Evolutionary conservation across 352 stramenopile genomes (phyloP).

Genomic region (Phytopythium kandeliae): DNA sequence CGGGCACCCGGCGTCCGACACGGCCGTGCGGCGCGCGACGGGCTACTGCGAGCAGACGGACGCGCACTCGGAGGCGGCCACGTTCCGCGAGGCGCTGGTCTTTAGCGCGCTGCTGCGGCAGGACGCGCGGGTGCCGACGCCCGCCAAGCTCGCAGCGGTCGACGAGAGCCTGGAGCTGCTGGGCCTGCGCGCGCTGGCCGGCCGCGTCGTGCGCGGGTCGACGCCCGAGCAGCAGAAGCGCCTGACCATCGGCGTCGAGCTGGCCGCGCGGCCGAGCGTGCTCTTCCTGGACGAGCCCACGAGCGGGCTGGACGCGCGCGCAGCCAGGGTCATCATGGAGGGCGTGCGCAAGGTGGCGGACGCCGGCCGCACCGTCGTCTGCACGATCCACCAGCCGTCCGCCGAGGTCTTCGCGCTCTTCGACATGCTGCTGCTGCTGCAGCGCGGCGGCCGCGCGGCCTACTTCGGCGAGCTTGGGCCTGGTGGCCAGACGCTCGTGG

Average conservation of each 20-base stretch:
- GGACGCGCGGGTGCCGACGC: constrained; percentile 18
- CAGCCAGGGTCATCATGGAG: constrained; percentile 59
- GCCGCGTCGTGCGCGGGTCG: constrained; percentile 28
- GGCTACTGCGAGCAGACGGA: constrained; percentile 86
- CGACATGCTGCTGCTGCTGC: constrained; percentile 73
- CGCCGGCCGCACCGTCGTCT: constrained; percentile 63
- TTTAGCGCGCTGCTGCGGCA: constrained; percentile 82
- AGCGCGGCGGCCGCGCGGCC: constrained; percentile 61
- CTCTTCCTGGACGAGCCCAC: constrained; percentile 65
- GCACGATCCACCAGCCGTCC: constrained; percentile 85
- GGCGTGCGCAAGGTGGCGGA: constrained; percentile 64
- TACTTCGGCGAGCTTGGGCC: constrained; percentile 76
- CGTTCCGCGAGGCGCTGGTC: constrained; percentile 77
- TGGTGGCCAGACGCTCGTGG: constrained; percentile 36
- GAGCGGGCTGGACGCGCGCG: constrained; percentile 66
- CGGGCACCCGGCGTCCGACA: constrained; percentile 44
- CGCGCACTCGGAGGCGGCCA: constrained; percentile 81
- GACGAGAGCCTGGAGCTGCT: constrained; percentile 26
- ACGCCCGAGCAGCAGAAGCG: constrained; percentile 43
- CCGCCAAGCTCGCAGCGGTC: constrained; percentile 25
- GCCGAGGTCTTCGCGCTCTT: constrained; percentile 65
- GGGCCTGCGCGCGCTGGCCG: constrained; percentile 12
- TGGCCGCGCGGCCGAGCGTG: constrained; percentile 72
- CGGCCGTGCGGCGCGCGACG: constrained; percentile 24
- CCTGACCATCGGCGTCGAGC: constrained; percentile 39